phyloP scores from a whole-genome alignment of 768 basidiomycete species.

The Punctularia strigosozonata region DNA sequence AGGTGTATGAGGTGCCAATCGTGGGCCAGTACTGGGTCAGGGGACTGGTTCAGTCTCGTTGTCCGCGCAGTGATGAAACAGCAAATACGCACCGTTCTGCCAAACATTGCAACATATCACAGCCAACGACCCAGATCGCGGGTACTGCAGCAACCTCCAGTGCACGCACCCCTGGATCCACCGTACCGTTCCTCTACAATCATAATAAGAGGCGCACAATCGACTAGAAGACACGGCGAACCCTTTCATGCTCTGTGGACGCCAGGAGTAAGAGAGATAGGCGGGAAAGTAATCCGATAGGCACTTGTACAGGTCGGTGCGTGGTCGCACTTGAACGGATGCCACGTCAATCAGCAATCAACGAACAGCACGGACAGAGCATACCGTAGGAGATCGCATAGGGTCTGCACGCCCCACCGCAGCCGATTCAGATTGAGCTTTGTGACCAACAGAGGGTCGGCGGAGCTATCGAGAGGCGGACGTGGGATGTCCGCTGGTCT shows the following conservation, averaged over 20 bases:
- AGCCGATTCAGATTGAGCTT: slow-evolving; percentile 55
- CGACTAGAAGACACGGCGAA: slow-evolving; percentile 9
- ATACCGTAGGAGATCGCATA: slow-evolving; percentile 48
- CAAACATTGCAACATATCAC: slow-evolving; percentile 36
- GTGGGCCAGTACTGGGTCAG: slow-evolving; percentile 42
- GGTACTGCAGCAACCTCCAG: slow-evolving; percentile 46
- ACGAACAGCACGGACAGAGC: slow-evolving; percentile 1
- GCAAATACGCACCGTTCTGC: slow-evolving; percentile 31
- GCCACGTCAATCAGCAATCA: slow-evolving; percentile 6
- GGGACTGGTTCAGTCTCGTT: background rate
- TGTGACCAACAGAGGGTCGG: slow-evolving; percentile 36
- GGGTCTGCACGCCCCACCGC: slow-evolving; percentile 34
- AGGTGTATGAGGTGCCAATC: slow-evolving; percentile 44
- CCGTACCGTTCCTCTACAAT: slow-evolving; percentile 31
- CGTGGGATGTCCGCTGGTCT: slow-evolving; percentile 9
- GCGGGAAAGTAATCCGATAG: slow-evolving; percentile 49
- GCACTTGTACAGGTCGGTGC: slow-evolving; percentile 55
- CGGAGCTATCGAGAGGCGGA: slow-evolving; percentile 12
- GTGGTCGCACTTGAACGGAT: slow-evolving; percentile 30
- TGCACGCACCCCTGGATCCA: slow-evolving; percentile 37
- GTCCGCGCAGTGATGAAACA: background rate
- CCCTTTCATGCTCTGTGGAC: slow-evolving; percentile 35
- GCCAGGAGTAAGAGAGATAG: slow-evolving; percentile 37
- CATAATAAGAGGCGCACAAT: slow-evolving; percentile 2
- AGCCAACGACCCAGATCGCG: slow-evolving; percentile 39